Percentiles rank a stretch among this genome's conserved stretches.
Evolutionary conservation across 208 protist genomes (phyloP).

Genomic region (Trichomonas tenax): DNA sequence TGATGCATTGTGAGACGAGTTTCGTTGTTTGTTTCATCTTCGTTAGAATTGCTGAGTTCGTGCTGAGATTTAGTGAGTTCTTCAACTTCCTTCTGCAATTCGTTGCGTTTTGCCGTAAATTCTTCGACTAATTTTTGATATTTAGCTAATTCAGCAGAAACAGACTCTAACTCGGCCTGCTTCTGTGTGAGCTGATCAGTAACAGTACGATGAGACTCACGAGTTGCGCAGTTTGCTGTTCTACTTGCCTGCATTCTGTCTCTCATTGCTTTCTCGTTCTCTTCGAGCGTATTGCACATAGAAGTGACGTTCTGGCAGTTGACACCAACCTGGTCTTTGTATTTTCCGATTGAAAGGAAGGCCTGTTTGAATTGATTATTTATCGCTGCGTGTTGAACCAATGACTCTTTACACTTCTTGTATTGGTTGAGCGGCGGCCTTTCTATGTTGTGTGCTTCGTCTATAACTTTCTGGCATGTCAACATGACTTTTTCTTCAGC

Average conservation of each 20-base stretch:
- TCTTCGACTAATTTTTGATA: background rate
- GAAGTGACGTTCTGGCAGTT: background rate
- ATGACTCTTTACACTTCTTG: background rate
- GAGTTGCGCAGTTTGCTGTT: background rate
- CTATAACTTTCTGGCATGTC: background rate
- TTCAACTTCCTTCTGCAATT: background rate
- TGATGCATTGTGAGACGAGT: background rate
- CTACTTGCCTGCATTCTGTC: background rate
- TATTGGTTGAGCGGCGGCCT: background rate
- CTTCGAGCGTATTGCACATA: background rate
- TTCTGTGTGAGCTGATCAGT: background rate
- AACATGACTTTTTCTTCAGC: background rate
- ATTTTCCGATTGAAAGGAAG: background rate
- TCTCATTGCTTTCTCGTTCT: background rate
- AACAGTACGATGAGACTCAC: background rate
- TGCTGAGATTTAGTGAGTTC: background rate
- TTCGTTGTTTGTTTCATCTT: constrained; percentile 14
- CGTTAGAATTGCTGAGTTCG: background rate
- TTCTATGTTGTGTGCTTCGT: background rate
- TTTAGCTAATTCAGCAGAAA: background rate
- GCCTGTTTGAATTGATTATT: background rate
- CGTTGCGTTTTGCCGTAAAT: background rate
- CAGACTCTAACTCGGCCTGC: background rate
- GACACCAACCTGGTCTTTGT: background rate
- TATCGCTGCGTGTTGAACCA: background rate